Base-by-base conservation (phyloP, 495 filamentous ascomycete species). In the Penicillium waksmanii region DNA sequence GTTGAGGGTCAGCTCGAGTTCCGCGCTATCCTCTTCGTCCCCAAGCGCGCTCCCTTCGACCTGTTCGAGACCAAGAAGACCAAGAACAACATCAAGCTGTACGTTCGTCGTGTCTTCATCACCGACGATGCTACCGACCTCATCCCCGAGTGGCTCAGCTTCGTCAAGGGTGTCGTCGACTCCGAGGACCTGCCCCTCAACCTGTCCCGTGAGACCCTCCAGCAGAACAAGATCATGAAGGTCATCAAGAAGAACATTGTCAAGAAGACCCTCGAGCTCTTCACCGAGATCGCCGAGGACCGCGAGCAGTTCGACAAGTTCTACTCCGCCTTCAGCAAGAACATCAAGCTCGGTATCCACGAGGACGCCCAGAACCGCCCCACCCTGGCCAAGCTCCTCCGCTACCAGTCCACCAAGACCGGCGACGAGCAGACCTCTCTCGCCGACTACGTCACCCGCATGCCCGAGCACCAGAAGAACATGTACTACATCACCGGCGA, bases 151-250 rank as follows among this genome's bases (percentile, higher is more conserved):
- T 98, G 95, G 95, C 89, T 98, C 72, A 85, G 91, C 82, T 98
- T 98, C 82, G 78, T 98, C 85, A 98, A 98, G 90, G 95, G 95
- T 85, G 95, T 98, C 69, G 96, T 98, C 73, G 95, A 98, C 82
- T 98, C 95, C 62, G 95, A 98, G 85, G 95, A 98, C 80, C 89
- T 98, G 36, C 95, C 95, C 60, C 87, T 98, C 70, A 98, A 98
- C 86, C 80, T 98, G 80, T 98, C 96, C 76, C 96, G 95, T 88
- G 95, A 98, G 87, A 98, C 96, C 58, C 91, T 98, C 50, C 95
- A 98, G 82, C 96, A 98, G 85, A 98, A 98, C 89, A 98, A 98
- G 91, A 98, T 98, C 84, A 96, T 98, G 95, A 98, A 98, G 88
- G 95, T 98, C 73, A 98, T 98, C 87, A 93, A 92, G 85, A 98